A percentile compares a stretch with the other conserved stretches of the same genome.
Conservation (phyloP, 1,284 basidiomycete species). For the Apiotrichum siamense region DNA sequence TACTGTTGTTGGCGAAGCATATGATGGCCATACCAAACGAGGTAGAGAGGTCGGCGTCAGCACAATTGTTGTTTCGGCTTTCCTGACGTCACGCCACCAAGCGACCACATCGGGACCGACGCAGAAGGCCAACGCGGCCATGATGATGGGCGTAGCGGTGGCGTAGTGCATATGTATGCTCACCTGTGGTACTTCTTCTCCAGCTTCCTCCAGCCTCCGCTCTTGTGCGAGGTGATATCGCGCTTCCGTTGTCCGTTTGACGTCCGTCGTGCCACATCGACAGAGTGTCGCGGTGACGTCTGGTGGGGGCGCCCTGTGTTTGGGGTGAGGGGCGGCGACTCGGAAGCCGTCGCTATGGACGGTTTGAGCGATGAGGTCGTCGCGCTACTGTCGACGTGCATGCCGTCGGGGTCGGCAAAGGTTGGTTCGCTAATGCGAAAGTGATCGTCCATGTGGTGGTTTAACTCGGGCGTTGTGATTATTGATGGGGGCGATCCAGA, state of each 20-base stretch:
- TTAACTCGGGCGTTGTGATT: background rate
- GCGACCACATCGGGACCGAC: background rate
- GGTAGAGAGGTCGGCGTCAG: background rate
- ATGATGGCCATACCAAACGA: background rate
- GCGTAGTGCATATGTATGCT: conserved; percentile 7
- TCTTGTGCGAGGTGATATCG: conserved; percentile 6
- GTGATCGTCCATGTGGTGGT: background rate
- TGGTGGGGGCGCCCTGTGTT: background rate
- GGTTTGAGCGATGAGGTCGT: background rate
- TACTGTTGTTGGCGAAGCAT: background rate
- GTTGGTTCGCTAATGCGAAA: too few relatives aligned
- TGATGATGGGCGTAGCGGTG: background rate
- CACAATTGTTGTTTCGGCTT: background rate
- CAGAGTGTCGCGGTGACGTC: background rate
- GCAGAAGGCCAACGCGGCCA: background rate
- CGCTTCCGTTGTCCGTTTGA: conserved; percentile 3
- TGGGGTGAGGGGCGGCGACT: background rate
- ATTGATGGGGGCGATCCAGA: conserved; percentile 1
- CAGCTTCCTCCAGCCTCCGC: conserved; percentile 28
- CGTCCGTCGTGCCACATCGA: background rate
- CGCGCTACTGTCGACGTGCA: background rate
- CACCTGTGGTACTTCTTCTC: conserved; percentile 37
- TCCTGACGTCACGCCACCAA: conserved; percentile 6
- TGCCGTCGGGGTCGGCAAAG: too few relatives aligned
- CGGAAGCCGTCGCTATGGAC: background rate